A percentile compares a stretch with the other conserved stretches of the same genome.
phyloP scores from a whole-genome alignment of 2,329 filamentous ascomycete genomes.

The Talaromyces sp. region DNA sequence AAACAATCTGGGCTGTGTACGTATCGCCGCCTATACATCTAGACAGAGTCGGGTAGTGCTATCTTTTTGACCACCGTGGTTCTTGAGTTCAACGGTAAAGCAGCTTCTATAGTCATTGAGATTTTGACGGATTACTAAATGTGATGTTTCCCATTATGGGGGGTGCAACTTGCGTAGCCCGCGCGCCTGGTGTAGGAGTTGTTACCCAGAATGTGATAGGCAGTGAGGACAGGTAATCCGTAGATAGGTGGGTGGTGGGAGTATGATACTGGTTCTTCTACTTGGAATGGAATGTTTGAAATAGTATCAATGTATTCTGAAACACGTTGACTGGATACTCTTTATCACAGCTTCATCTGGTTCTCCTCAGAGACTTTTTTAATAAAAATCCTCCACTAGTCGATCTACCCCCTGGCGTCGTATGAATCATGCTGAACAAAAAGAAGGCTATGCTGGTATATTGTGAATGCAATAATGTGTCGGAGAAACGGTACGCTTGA shows the following conservation, averaged over 20 bases:
- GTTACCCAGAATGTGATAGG: not conserved
- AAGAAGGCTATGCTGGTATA: conserved; percentile 2
- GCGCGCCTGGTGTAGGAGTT: not conserved
- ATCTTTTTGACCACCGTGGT: not conserved
- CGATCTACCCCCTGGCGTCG: not conserved
- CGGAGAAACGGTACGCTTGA: not conserved
- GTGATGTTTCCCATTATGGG: too few species aligned
- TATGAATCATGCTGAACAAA: not conserved
- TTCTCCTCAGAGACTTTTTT: not conserved
- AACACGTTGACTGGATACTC: not conserved
- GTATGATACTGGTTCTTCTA: not conserved
- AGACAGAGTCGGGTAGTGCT: not conserved
- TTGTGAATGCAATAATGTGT: not conserved
- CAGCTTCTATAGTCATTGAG: too few species aligned
- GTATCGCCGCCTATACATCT: not conserved
- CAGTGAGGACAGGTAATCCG: too few species aligned
- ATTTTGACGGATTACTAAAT: too few species aligned
- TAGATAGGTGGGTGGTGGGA: not conserved
- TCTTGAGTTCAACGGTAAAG: too few species aligned
- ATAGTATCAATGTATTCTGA: not conserved
- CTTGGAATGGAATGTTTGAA: not conserved
- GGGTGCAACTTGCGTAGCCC: not conserved
- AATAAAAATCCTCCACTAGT: not conserved
- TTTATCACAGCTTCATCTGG: not conserved
- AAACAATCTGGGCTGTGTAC: not conserved